These are phyloP conservation scores for Albophoma yamanashiensis DNA, from an alignment of 2,329 filamentous ascomycete species.

Conservation along the genomic window DNA sequence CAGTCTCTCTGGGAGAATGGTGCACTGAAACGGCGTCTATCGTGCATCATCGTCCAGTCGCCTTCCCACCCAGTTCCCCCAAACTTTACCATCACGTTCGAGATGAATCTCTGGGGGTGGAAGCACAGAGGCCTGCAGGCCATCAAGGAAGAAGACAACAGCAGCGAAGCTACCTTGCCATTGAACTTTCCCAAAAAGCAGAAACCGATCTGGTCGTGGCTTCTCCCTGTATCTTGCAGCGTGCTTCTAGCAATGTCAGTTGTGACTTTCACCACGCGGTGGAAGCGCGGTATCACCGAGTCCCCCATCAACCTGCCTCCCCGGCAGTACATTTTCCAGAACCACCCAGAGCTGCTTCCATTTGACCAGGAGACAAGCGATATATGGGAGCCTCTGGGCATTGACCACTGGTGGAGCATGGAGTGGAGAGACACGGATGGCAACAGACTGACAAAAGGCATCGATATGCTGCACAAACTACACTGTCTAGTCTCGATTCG, in stretches of 20 bases:
- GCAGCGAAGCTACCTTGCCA: not conserved
- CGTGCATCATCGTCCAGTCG: not conserved
- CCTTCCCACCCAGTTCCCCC: not conserved
- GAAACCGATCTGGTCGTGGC: not conserved
- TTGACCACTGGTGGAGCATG: not conserved
- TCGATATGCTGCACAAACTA: not conserved
- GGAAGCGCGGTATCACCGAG: not conserved
- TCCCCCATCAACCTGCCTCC: not conserved
- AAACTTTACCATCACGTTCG: not conserved
- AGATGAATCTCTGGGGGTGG: not conserved
- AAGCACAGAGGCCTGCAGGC: not conserved
- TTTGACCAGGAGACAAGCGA: not conserved
- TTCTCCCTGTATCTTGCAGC: not conserved
- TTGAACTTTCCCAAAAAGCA: not conserved
- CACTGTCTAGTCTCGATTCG: not conserved
- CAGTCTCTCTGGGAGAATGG: not conserved
- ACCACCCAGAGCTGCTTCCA: not conserved
- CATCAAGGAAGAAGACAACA: not conserved
- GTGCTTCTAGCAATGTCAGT: not conserved
- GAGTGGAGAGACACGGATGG: not conserved
- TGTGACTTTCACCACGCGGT: not conserved
- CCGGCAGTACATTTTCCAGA: not conserved
- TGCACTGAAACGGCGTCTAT: not conserved
- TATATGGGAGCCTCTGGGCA: not conserved
- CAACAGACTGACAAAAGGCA: not conserved